These are phyloP conservation scores for Aspergillus floridensis DNA, from an alignment of 2,329 filamentous ascomycete species.

Conservation along the genomic window DNA sequence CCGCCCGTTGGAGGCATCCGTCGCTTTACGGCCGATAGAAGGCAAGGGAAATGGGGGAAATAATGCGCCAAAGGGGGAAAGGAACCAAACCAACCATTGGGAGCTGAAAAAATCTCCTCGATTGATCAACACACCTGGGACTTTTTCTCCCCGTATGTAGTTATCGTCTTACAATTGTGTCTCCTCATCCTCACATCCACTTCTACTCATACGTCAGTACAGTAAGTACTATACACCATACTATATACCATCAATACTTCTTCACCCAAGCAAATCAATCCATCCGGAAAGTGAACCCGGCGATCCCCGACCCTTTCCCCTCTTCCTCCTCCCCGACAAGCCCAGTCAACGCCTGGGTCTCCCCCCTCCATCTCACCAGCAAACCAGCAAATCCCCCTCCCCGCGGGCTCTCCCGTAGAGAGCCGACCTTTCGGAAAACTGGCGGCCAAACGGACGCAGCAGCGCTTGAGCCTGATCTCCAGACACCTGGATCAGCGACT, in stretches of 20 bases:
- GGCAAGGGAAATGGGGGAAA: neutral
- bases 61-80: conserved; percentile 1
- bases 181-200: neutral
- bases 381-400: conserved; percentile 17
- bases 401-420: conserved; percentile 34
- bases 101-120: neutral
- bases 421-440: conserved; percentile 41
- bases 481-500: conserved; percentile 57
- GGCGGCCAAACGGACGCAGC: conserved; percentile 49
- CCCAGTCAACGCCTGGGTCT: neutral
- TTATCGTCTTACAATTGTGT: neutral
- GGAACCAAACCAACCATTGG: neutral
- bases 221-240: too few species aligned
- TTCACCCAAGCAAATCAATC: neutral
- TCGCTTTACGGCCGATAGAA: conserved; percentile 11
- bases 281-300: conserved; percentile 6
- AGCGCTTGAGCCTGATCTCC: conserved; percentile 59
- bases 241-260: too few species aligned
- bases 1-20: conserved; percentile 13
- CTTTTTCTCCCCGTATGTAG: neutral
- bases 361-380: conserved; percentile 11
- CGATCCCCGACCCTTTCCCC: conserved; percentile 14
- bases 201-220: too few species aligned
- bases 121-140: neutral
- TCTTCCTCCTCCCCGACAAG: neutral